A percentile compares a stretch with the other conserved stretches of the same genome.
These are phyloP conservation scores for Rhodotorula diobovata DNA, from an alignment of 768 basidiomycete genomes.

Conservation along the genomic window DNA sequence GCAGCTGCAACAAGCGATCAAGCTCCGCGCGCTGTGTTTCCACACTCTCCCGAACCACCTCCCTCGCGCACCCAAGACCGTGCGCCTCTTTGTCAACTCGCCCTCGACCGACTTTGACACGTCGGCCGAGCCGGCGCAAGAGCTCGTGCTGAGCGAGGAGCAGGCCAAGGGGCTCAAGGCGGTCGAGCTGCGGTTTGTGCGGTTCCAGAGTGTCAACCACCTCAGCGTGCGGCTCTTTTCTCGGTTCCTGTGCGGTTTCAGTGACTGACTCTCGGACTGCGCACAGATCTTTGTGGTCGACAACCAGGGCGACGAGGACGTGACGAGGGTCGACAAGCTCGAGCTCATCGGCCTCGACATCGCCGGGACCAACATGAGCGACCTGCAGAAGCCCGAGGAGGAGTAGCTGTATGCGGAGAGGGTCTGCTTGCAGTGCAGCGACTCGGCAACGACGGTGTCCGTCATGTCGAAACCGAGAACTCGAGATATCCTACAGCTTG, in stretches of 20 bases:
- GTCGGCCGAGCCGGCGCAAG: constrained; percentile 57
- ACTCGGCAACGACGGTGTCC: too few species aligned
- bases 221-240: constrained; percentile 56
- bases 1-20: constrained; percentile 48
- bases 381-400: constrained; percentile 19
- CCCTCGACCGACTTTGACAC: constrained; percentile 62
- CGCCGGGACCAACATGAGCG: constrained; percentile 31
- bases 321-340: constrained; percentile 63
- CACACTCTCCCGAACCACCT: constrained; percentile 46
- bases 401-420: too few species aligned
- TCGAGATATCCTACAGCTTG: too few species aligned
- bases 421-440: too few species aligned
- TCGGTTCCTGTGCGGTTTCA: not conserved
- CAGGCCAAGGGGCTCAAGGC: constrained; percentile 46
- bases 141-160: constrained; percentile 55
- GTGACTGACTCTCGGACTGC: not conserved
- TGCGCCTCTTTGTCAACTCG: constrained; percentile 64
- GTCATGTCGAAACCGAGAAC: too few species aligned
- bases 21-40: constrained; percentile 60
- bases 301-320: constrained; percentile 62
- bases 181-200: constrained; percentile 60
- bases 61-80: constrained; percentile 56
- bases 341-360: constrained; percentile 57
- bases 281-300: constrained; percentile 63
- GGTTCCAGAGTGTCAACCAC: constrained; percentile 65